A percentile compares a stretch with the other conserved stretches of the same genome.
phyloP scores from a whole-genome alignment of 1,284 basidiomycete genomes.

The Ustilago crameri region DNA sequence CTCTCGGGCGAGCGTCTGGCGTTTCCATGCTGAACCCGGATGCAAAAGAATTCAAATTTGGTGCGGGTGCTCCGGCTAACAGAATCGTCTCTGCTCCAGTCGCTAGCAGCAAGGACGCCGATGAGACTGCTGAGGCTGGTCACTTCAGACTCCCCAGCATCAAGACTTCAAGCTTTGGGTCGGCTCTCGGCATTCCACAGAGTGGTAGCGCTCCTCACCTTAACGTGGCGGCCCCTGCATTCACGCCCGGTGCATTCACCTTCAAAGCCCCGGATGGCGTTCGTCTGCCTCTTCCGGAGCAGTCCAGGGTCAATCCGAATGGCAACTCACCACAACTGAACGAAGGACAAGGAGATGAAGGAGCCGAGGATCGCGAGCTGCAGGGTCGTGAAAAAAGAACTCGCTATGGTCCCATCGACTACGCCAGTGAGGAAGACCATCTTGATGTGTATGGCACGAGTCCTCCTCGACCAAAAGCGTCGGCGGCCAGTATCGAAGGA shows the following conservation, averaged over 20 bases:
- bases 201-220: slow-evolving; percentile 32
- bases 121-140: neutral
- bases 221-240: slow-evolving; percentile 55
- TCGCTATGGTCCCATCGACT: slow-evolving; percentile 42
- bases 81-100: slow-evolving; percentile 25
- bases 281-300: slow-evolving; percentile 31
- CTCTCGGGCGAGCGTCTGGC: slow-evolving; percentile 37
- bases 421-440: slow-evolving; percentile 32
- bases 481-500: slow-evolving; percentile 58
- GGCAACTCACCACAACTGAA: neutral
- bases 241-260: slow-evolving; percentile 57
- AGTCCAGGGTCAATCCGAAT: slow-evolving; percentile 6
- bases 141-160: slow-evolving; percentile 60
- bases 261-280: slow-evolving; percentile 44
- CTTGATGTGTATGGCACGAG: slow-evolving; percentile 16
- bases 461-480: slow-evolving; percentile 46
- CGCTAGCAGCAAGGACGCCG: slow-evolving; percentile 1
- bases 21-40: slow-evolving; percentile 48
- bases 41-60: slow-evolving; percentile 54
- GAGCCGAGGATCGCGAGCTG: slow-evolving; percentile 15
- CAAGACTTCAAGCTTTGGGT: slow-evolving; percentile 57
- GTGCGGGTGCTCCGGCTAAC: slow-evolving; percentile 8
- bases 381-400: slow-evolving; percentile 59
- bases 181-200: slow-evolving; percentile 27
- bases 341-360: neutral